phyloP scores from a whole-genome alignment of 108 stramenopile genomes.

The Skeletonema costatum region DNA sequence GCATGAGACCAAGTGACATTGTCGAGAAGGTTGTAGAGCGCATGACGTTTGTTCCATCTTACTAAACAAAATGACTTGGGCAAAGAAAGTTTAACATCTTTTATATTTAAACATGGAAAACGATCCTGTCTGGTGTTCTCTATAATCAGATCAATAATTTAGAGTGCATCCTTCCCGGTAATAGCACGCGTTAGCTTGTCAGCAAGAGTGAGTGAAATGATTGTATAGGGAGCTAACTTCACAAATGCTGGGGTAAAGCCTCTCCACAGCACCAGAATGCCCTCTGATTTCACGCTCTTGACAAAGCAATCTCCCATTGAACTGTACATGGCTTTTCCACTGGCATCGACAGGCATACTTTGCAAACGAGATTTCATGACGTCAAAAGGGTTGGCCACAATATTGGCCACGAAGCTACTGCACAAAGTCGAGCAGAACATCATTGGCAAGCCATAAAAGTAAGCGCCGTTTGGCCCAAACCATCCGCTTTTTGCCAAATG shows the following conservation, averaged over 20 bases:
- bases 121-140: not conserved
- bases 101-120: not conserved
- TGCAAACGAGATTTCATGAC: slow-evolving; percentile 38
- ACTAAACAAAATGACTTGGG: slow-evolving; percentile 6
- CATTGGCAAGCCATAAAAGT: slow-evolving; percentile 33
- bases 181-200: slow-evolving; percentile 36
- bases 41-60: slow-evolving; percentile 67
- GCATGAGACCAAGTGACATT: slow-evolving; percentile 90
- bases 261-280: slow-evolving; percentile 17
- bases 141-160: not conserved
- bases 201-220: slow-evolving; percentile 40
- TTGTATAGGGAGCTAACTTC: slow-evolving; percentile 35
- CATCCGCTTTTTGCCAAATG: slow-evolving; percentile 11
- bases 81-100: not conserved
- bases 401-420: slow-evolving; percentile 34
- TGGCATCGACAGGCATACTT: slow-evolving; percentile 30
- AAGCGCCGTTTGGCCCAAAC: slow-evolving; percentile 33
- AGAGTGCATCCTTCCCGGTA: slow-evolving; percentile 40
- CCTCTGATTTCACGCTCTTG: slow-evolving; percentile 26
- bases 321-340: slow-evolving; percentile 33
- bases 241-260: slow-evolving; percentile 41
- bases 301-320: slow-evolving; percentile 38
- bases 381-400: slow-evolving; percentile 47
- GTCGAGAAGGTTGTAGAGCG: slow-evolving; percentile 89
- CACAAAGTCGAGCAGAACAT: slow-evolving; percentile 40